These are phyloP conservation scores for Nemania diffusa DNA, from an alignment of 2,329 filamentous ascomycete genomes.

Conservation along the genomic window DNA sequence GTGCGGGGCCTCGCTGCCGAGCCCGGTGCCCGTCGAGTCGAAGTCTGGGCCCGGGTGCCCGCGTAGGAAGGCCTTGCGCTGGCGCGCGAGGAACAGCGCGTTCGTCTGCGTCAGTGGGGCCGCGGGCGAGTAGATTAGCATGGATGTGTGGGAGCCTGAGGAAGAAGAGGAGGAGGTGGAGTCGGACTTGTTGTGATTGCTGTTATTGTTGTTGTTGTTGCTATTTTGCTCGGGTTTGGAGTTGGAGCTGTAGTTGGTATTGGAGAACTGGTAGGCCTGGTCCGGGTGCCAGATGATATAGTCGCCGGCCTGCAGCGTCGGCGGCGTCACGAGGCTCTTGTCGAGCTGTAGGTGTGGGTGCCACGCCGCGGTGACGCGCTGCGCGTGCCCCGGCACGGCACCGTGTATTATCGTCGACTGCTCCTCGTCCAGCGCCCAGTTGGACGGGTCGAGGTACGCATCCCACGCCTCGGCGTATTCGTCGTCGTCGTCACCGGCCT, in stretches of 20 bases:
- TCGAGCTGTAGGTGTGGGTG: slow-evolving; percentile 66
- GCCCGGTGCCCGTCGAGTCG: slow-evolving; percentile 62
- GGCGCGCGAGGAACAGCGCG: slow-evolving; percentile 66
- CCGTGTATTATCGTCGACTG: slow-evolving; percentile 67
- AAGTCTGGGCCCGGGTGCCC: slow-evolving; percentile 67
- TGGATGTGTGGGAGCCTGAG: slow-evolving; percentile 50
- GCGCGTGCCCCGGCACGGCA: slow-evolving; percentile 67
- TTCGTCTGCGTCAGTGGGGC: slow-evolving; percentile 68
- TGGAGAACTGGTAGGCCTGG: slow-evolving; percentile 64
- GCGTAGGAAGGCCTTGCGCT: slow-evolving; percentile 66
- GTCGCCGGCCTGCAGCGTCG: slow-evolving; percentile 64
- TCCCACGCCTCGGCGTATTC: slow-evolving; percentile 60
- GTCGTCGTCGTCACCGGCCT: slow-evolving; percentile 40
- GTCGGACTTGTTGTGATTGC: slow-evolving; percentile 37
- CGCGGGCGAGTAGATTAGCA: slow-evolving; percentile 66
- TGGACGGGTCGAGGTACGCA: slow-evolving; percentile 57
- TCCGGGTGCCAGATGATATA: slow-evolving; percentile 70
- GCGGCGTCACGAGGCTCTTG: slow-evolving; percentile 65
- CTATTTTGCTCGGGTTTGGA: not conserved
- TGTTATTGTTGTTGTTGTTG: no score
- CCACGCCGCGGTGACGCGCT: slow-evolving; percentile 67
- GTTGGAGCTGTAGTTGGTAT: slow-evolving; percentile 47
- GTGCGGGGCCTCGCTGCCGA: slow-evolving; percentile 63
- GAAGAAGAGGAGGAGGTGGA: no score
- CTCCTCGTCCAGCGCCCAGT: slow-evolving; percentile 58